These are phyloP conservation scores for Choanephora cucurbitarum DNA, from an alignment of 371 early-diverging fungal genomes.

Conservation along the genomic window DNA sequence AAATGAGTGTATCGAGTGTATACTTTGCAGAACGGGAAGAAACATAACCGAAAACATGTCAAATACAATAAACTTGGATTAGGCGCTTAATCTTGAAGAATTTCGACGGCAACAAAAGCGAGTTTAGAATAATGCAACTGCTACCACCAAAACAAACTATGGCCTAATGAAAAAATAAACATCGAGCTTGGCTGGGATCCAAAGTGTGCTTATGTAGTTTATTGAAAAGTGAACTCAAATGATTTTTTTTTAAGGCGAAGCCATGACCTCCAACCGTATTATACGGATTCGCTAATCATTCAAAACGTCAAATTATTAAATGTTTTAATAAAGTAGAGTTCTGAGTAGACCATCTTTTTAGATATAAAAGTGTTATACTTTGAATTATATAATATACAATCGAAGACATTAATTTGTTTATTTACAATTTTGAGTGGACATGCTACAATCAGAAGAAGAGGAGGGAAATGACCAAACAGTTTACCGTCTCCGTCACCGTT, in stretches of 20 bases:
- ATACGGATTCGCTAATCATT: constrained; percentile 3
- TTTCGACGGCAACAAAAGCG: constrained; percentile 4
- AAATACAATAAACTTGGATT: constrained; percentile 7
- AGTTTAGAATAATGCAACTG: constrained; percentile 7
- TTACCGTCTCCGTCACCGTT: constrained; percentile 2
- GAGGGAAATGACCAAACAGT: constrained; percentile 3
- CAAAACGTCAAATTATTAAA: neutral
- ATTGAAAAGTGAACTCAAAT: constrained; percentile 6
- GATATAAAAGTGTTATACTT: constrained; percentile 3
- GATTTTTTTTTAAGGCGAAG: constrained; percentile 3
- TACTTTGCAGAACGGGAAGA: constrained; percentile 1
- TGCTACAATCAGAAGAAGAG: constrained; percentile 3
- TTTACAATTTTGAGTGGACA: neutral
- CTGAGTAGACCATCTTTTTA: constrained; percentile 3
- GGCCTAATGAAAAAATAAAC: constrained; percentile 5
- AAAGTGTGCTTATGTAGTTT: neutral
- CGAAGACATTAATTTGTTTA: no score
- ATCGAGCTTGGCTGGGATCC: neutral
- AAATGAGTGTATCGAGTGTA: constrained; percentile 7
- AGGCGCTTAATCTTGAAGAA: neutral
- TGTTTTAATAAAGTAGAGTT: constrained; percentile 1
- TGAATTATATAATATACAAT: constrained; percentile 1
- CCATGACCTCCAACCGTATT: constrained; percentile 3
- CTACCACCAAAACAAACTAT: constrained; percentile 7
- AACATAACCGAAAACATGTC: constrained; percentile 5